phyloP scores from a whole-genome alignment of 768 basidiomycete genomes.

The Neoboletus magnificus region DNA sequence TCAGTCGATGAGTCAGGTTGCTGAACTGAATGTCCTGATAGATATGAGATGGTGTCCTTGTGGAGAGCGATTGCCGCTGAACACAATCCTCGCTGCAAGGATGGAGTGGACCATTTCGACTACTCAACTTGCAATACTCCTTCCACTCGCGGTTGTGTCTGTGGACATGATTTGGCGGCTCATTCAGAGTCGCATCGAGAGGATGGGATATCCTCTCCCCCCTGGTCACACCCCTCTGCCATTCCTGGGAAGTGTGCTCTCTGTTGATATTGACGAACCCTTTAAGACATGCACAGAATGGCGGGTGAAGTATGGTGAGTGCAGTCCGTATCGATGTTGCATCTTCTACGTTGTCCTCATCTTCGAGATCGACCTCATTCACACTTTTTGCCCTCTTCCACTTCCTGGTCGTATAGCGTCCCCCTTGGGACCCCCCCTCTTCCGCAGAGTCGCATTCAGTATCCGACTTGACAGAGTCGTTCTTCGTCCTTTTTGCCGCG shows the following conservation, averaged over 20 bases:
- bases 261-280: slow-evolving; percentile 12
- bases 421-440: slow-evolving; percentile 9
- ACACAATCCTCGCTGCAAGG: not conserved
- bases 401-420: slow-evolving; percentile 36
- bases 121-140: slow-evolving; percentile 2
- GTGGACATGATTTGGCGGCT: not conserved
- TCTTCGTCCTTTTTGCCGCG: slow-evolving; percentile 34
- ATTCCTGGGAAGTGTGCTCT: slow-evolving; percentile 19
- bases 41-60: slow-evolving; percentile 6
- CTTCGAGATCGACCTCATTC: slow-evolving; percentile 62
- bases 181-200: slow-evolving; percentile 7
- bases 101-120: slow-evolving; percentile 11
- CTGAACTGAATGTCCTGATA: not conserved
- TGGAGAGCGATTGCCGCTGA: not conserved
- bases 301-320: slow-evolving; percentile 18
- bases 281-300: slow-evolving; percentile 18
- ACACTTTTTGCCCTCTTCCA: slow-evolving; percentile 73
- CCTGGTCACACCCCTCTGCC: slow-evolving; percentile 21
- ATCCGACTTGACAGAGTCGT: slow-evolving; percentile 24
- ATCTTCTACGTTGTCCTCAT: slow-evolving; percentile 19
- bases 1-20: not conserved
- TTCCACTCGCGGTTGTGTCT: not conserved
- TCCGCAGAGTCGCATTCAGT: slow-evolving; percentile 23
- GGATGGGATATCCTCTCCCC: slow-evolving; percentile 15
- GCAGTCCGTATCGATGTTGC: slow-evolving; percentile 21